Evolutionary conservation across 2,329 filamentous ascomycete species (phyloP).

Genomic region (Diaporthe sp.): DNA sequence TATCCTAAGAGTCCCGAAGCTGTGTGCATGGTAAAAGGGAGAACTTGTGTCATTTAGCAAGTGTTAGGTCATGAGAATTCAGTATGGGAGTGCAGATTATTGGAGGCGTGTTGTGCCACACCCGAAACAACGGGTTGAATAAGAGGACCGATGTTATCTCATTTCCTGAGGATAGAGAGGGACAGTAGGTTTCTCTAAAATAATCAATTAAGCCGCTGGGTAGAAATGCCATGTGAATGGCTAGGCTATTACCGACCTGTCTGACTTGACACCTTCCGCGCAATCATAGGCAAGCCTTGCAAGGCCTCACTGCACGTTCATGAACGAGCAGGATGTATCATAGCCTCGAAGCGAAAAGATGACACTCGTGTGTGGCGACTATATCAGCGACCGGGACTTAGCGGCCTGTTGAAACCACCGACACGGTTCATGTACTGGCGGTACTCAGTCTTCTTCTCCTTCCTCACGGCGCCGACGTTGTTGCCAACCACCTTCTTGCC

Average conservation of each 20-base stretch:
- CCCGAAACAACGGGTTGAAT: background rate
- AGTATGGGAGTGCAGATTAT: background rate
- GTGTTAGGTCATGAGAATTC: background rate
- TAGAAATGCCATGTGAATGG: background rate
- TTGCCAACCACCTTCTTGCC: constrained; percentile 91
- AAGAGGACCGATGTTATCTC: background rate
- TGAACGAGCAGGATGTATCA: background rate
- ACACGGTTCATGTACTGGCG: constrained; percentile 95
- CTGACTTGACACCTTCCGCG: background rate
- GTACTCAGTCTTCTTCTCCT: constrained; percentile 95
- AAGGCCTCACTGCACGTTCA: background rate
- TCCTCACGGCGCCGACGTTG: constrained; percentile 82
- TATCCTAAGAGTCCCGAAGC: background rate
- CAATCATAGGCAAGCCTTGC: background rate
- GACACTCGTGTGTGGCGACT: background rate
- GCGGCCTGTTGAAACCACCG: constrained; percentile 84
- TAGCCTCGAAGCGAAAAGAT: background rate
- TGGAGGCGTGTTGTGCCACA: background rate
- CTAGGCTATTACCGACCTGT: constrained; percentile 15
- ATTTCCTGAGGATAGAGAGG: background rate
- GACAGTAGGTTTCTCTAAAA: background rate
- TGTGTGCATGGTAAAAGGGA: background rate
- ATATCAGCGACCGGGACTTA: constrained; percentile 65
- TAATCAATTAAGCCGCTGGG: background rate
- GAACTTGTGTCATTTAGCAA: background rate